These are phyloP conservation scores for Lindgomyces ingoldianus DNA, from an alignment of 495 filamentous ascomycete genomes.

Conservation along the genomic window DNA sequence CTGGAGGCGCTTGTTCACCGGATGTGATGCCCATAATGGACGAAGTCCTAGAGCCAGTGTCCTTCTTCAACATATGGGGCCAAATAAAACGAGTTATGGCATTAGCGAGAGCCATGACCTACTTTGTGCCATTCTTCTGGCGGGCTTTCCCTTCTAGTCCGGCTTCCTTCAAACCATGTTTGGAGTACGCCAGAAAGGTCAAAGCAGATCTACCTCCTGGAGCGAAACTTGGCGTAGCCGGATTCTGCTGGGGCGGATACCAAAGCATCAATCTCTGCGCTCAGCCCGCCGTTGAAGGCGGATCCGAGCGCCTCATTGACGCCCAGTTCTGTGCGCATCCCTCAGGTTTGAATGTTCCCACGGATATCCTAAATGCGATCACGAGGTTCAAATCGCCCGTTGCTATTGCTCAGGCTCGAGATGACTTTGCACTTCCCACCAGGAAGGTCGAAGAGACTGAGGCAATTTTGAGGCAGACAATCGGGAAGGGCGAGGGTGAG, in stretches of 20 bases:
- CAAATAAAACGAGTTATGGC: slow-evolving; percentile 2
- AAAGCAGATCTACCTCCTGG: slow-evolving; percentile 30
- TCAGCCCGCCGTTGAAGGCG: slow-evolving; percentile 25
- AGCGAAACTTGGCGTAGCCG: slow-evolving; percentile 29
- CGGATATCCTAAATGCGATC: slow-evolving; percentile 26
- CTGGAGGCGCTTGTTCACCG: slow-evolving; percentile 22
- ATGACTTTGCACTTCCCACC: slow-evolving; percentile 25
- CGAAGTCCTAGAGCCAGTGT: slow-evolving; percentile 8
- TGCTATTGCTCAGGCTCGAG: slow-evolving; percentile 18
- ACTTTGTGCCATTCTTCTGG: slow-evolving; percentile 22
- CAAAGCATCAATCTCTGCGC: slow-evolving; percentile 22
- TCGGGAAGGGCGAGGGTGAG: slow-evolving; percentile 19
- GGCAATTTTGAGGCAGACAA: slow-evolving; percentile 20
- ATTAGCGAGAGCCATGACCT: background rate
- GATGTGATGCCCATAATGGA: slow-evolving; percentile 25
- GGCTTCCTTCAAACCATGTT: background rate
- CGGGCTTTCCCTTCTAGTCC: slow-evolving; percentile 3
- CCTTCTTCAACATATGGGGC: slow-evolving; percentile 16
- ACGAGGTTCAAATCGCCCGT: slow-evolving; percentile 28
- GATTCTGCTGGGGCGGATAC: slow-evolving; percentile 37
- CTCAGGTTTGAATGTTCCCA: slow-evolving; percentile 22
- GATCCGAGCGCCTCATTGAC: slow-evolving; percentile 23
- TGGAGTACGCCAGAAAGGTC: slow-evolving; percentile 26
- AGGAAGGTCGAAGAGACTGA: slow-evolving; percentile 23
- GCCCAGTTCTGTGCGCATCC: slow-evolving; percentile 34